phyloP scores from a whole-genome alignment of 139 green algal species.

The Helicosporidium sp. region DNA sequence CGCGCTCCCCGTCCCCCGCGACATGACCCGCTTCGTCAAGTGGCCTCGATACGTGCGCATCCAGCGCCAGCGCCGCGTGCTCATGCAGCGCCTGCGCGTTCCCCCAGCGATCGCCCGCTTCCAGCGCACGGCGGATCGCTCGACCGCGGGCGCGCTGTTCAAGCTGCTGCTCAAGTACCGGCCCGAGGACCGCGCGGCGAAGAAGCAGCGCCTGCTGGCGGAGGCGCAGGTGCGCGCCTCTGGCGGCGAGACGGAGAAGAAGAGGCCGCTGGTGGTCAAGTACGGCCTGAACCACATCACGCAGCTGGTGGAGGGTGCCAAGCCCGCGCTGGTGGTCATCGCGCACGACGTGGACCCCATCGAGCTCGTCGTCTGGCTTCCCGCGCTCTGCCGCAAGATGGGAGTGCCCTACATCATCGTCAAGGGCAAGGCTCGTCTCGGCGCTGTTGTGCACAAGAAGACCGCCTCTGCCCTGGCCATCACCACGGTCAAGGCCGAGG shows the following conservation, averaged over 20 bases:
- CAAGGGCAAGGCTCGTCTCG: conserved; percentile 88
- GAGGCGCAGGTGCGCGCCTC: conserved; percentile 45
- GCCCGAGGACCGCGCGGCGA: conserved; percentile 90
- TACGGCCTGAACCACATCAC: conserved; percentile 99
- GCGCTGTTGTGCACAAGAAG: conserved; percentile 94
- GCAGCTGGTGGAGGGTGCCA: conserved; percentile 73
- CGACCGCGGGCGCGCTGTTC: conserved; percentile 78
- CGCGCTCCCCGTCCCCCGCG: conserved; percentile 54
- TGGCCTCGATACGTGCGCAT: conserved; percentile 98
- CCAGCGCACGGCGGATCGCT: conserved; percentile 74
- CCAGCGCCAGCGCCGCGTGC: conserved; percentile 84
- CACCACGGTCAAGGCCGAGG: conserved; percentile 89
- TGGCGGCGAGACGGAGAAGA: conserved; percentile 69
- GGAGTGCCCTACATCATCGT: conserved; percentile 96
- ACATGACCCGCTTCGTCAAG: conserved; percentile 93
- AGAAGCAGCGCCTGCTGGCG: conserved; percentile 74
- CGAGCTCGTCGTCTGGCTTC: conserved; percentile 97
- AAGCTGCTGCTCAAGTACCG: conserved; percentile 96
- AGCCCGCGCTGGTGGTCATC: conserved; percentile 94
- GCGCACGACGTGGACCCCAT: conserved; percentile 97
- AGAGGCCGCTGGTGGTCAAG: conserved; percentile 88
- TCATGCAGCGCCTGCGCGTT: conserved; percentile 83
- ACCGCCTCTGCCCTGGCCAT: conserved; percentile 78
- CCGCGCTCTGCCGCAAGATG: conserved; percentile 97
- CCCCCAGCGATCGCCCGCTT: conserved; percentile 69